Evolutionary conservation across 345 rosid genomes (phyloP), one percentile per base, ranked within the genome.

Genomic region (Eucalyptus tenuipes): DNA sequence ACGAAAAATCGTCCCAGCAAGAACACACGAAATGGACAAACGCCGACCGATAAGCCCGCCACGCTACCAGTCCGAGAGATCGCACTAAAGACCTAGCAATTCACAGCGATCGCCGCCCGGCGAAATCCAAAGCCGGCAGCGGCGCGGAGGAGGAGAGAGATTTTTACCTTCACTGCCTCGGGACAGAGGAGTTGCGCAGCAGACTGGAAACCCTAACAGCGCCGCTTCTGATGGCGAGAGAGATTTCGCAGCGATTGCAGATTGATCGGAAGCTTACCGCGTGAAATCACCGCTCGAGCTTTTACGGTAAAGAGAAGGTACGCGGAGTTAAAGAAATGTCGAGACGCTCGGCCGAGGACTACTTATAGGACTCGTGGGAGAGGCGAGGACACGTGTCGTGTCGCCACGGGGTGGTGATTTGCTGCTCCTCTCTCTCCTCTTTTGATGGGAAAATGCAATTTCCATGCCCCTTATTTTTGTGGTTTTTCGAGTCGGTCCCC

Each of bases 341-440:
- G 3, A 2, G 29, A 40, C 2, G 0, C 2, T 3, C 3, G 15
- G 24, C n/a, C 27, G 47, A 40, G 82, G 13, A 33, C 2, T 68
- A 33, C 13, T 68, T 37, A 33, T 9, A 24, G 68, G 33, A 13
- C 68, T 13, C 68, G 33, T 27, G 8, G 31, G 18, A 4, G 5
- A 18, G 0, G 9, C 47, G 15, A 20, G 47, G 45, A 22, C 47
- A 40, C 82, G 82, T 40, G 82, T 75, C 82, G 14, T 75, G 29
- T 40, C 29, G 4, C 13, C 82, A 20, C 82, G 24, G 82, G 82
- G 4, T 10, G 47, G 47, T 6, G 82, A 20, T 75, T 4, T 13
- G 29, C 22, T 75, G 11, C 82, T 71, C 6, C 1, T 5, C 45
- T 22, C 20, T n/a, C 27, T 11, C 29, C 15, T 40, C 47, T 75